Evolutionary conservation across 2,329 filamentous ascomycete genomes (phyloP).

Genomic region (Orbilia javanica): DNA sequence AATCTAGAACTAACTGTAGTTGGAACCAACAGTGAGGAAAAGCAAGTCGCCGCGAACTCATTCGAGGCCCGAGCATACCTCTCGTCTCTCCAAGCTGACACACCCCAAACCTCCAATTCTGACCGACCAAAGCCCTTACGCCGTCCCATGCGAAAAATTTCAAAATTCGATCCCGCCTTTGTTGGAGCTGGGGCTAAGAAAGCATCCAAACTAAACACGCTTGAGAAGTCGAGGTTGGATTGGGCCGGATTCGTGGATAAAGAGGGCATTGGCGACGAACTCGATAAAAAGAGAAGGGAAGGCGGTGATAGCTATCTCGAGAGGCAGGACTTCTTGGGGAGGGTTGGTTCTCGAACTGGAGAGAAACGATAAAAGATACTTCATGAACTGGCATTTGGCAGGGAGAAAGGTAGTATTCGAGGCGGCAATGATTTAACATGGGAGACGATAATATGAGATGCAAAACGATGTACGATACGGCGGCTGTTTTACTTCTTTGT

Average conservation of each 20-base stretch:
- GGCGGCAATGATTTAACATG: background rate
- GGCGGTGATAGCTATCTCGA: slow-evolving; percentile 75
- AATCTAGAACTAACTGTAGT: background rate
- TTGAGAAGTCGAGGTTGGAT: slow-evolving; percentile 80
- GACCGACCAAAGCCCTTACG: slow-evolving; percentile 62
- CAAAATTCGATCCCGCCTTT: slow-evolving; percentile 73
- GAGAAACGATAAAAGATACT: slow-evolving; percentile 45
- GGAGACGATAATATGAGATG: background rate
- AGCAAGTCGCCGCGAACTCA: slow-evolving; percentile 74
- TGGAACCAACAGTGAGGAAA: slow-evolving; percentile 70
- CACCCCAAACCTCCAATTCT: slow-evolving; percentile 59
- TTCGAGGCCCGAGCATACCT: slow-evolving; percentile 76
- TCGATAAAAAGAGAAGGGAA: slow-evolving; percentile 73
- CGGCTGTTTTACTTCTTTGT: background rate
- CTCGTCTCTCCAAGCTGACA: slow-evolving; percentile 67
- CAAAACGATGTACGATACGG: slow-evolving; percentile 17
- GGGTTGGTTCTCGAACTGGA: slow-evolving; percentile 71
- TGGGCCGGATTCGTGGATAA: slow-evolving; percentile 80
- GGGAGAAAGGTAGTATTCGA: background rate
- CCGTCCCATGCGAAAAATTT: slow-evolving; percentile 67
- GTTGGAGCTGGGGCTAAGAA: slow-evolving; percentile 67
- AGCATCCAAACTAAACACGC: slow-evolving; percentile 76
- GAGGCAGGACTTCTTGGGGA: slow-evolving; percentile 75
- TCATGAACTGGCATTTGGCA: too few species aligned
- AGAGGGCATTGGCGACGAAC: slow-evolving; percentile 77